Percentiles rank a stretch among this genome's conserved stretches.
Conservation (phyloP, 1,284 basidiomycete species). For the Thelephora terrestris region DNA sequence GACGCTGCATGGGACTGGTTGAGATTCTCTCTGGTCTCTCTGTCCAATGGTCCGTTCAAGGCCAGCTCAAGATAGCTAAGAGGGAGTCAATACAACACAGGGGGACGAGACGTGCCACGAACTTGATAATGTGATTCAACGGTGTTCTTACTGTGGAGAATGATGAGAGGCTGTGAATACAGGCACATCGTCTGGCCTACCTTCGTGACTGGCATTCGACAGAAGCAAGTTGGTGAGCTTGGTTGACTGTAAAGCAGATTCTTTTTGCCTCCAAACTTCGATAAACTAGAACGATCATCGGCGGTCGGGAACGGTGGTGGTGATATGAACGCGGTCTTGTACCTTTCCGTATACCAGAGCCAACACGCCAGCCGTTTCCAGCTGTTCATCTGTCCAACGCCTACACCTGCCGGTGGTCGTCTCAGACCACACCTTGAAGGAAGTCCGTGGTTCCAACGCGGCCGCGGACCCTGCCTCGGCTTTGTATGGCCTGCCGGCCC, state of each 20-base stretch:
- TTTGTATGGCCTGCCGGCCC: slow-evolving; percentile 75
- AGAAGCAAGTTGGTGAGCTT: slow-evolving; percentile 74
- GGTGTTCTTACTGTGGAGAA: slow-evolving; percentile 51
- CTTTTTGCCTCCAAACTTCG: slow-evolving; percentile 84
- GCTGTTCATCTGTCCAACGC: slow-evolving; percentile 79
- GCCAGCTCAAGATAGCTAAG: slow-evolving; percentile 77
- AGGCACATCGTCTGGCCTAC: slow-evolving; percentile 25
- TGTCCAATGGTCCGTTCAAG: slow-evolving; percentile 69
- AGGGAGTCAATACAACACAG: slow-evolving; percentile 2
- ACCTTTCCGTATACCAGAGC: slow-evolving; percentile 77
- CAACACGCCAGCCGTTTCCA: slow-evolving; percentile 82
- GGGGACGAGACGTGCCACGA: slow-evolving; percentile 9
- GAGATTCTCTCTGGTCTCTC: slow-evolving; percentile 74
- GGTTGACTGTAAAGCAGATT: slow-evolving; percentile 66
- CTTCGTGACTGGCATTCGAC: slow-evolving; percentile 87
- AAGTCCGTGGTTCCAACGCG: slow-evolving; percentile 63
- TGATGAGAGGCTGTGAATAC: neutral
- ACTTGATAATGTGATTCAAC: slow-evolving; percentile 71
- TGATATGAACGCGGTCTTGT: slow-evolving; percentile 2
- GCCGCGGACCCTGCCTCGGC: slow-evolving; percentile 22
- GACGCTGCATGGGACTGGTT: slow-evolving; percentile 75
- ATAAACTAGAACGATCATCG: slow-evolving; percentile 50
- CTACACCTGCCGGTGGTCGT: slow-evolving; percentile 64
- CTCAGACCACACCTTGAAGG: slow-evolving; percentile 81
- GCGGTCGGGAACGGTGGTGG: neutral